Conservation (phyloP, 441 rosid species). For the Omphalea diandra region DNA sequence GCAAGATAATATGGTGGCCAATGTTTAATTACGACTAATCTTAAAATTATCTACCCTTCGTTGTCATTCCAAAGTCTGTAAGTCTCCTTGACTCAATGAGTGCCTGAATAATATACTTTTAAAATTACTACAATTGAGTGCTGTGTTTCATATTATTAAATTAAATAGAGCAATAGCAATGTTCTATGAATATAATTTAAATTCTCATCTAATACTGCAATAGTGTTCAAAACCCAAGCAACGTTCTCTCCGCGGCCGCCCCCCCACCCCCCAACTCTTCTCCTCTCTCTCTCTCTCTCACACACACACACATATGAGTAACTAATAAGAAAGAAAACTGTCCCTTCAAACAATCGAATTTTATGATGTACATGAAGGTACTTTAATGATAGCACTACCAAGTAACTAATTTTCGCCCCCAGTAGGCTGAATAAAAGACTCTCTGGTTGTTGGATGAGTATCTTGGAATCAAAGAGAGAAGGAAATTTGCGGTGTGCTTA, state of each 20-base stretch:
- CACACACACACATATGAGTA: too few relatives aligned
- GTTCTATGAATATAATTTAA: too few relatives aligned
- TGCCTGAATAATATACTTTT: neutral
- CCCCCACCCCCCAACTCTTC: too few relatives aligned
- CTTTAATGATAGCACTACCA: conserved; percentile 2
- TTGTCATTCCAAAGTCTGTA: neutral
- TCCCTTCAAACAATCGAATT: conserved; percentile 12
- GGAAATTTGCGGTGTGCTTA: neutral
- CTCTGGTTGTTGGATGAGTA: conserved; percentile 20
- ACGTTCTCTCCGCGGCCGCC: too few relatives aligned
- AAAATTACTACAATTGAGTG: neutral
- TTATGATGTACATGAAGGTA: conserved; percentile 13
- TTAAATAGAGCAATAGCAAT: neutral
- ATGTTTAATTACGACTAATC: conserved; percentile 10
- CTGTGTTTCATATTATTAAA: neutral
- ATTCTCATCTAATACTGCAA: neutral
- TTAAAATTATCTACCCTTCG: neutral
- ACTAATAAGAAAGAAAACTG: neutral
- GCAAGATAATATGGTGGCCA: conserved; percentile 26
- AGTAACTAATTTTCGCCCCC: too few relatives aligned
- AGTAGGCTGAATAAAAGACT: neutral
- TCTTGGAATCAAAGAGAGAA: conserved; percentile 23
- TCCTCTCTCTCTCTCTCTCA: neutral
- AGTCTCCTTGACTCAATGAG: conserved; percentile 7
- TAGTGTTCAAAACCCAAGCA: neutral